A percentile compares a stretch with the other conserved stretches of the same genome.
phyloP scores from a whole-genome alignment of 148 eudicot genomes.

The Vaccinium vitisidaea region DNA sequence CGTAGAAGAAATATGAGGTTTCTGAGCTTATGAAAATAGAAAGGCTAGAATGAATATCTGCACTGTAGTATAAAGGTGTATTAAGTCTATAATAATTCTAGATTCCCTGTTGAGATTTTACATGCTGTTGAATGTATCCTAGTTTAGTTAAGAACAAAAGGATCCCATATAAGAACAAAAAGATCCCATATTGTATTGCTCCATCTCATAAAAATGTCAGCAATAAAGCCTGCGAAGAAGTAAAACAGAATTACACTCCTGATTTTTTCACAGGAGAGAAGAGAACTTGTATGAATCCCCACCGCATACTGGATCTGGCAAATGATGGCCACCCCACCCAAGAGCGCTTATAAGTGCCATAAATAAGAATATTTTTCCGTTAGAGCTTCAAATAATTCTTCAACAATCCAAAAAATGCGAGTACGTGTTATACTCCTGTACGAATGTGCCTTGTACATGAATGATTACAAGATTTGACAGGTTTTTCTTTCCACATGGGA shows the following conservation, averaged over 20 bases:
- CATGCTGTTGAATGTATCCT: background rate
- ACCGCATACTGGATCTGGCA: background rate
- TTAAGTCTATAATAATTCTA: background rate
- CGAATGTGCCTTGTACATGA: background rate
- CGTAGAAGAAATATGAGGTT: background rate
- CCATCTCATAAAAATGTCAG: background rate
- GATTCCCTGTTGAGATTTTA: background rate
- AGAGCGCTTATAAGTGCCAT: background rate
- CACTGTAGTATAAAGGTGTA: background rate
- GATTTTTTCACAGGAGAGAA: background rate
- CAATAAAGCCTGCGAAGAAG: background rate
- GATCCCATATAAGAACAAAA: background rate
- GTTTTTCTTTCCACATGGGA: background rate
- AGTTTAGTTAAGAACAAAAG: background rate
- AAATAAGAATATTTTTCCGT: background rate
- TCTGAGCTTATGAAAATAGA: background rate
- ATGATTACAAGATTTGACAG: background rate
- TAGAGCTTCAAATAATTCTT: background rate
- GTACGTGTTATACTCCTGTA: background rate
- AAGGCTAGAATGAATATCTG: background rate
- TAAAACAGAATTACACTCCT: conserved; percentile 4
- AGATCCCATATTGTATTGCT: background rate
- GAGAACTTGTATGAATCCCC: background rate
- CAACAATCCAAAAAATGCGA: background rate
- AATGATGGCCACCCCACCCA: conserved; percentile 3